Percentiles rank a stretch among this genome's conserved stretches.
These are phyloP conservation scores for Rhynchospora breviuscula DNA, from an alignment of 176 grass and related monocot species.

Conservation along the genomic window DNA sequence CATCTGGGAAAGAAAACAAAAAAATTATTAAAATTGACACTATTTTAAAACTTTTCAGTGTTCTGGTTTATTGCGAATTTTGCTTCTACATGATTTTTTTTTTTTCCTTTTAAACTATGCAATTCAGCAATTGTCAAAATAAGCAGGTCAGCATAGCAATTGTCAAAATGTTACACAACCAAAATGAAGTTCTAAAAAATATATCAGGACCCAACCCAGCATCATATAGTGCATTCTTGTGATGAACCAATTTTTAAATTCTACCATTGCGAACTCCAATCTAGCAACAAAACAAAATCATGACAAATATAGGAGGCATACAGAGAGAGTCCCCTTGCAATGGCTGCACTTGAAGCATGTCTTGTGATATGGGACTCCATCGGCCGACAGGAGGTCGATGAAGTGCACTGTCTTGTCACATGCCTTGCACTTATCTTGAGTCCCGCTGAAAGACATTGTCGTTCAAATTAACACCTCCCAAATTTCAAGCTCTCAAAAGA, in stretches of 20 bases:
- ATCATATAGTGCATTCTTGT: not conserved
- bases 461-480: not conserved
- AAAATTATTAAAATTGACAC: not conserved
- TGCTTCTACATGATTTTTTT: too few species aligned
- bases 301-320: conserved; percentile 14
- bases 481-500: not conserved
- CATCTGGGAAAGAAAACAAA: conserved; percentile 45
- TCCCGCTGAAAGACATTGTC: conserved; percentile 97
- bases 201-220: not conserved
- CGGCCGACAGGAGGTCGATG: conserved; percentile 88
- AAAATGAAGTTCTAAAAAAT: not conserved
- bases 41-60: too few species aligned
- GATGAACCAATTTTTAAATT: not conserved
- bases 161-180: not conserved
- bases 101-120: too few species aligned
- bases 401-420: conserved; percentile 97
- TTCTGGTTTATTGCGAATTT: too few species aligned
- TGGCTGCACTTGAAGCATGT: conserved; percentile 94
- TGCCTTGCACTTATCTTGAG: conserved; percentile 88
- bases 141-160: too few species aligned
- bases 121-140: too few species aligned
- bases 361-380: conserved; percentile 75
- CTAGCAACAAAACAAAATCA: not conserved
- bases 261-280: not conserved
- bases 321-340: conserved; percentile 92